phyloP scores from a whole-genome alignment of 148 eudicot genomes.

The Chenopodium formosanum region DNA sequence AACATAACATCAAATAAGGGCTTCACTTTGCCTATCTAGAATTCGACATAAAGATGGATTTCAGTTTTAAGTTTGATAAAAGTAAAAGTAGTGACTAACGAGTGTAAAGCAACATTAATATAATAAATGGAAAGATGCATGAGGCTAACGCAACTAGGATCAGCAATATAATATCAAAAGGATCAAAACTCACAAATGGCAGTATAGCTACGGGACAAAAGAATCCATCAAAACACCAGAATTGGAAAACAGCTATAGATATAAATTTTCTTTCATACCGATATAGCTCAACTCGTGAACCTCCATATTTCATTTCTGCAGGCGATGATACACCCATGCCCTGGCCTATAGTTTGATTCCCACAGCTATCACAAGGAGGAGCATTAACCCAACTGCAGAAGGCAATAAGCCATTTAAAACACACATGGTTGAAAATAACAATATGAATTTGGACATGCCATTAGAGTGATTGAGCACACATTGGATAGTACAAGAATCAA shows the following conservation, averaged over 20 bases:
- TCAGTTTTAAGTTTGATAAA: neutral
- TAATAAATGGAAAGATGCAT: neutral
- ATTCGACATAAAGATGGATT: neutral
- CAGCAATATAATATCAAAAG: neutral
- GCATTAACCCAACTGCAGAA: conserved; percentile 78
- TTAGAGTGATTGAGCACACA: neutral
- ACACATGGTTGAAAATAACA: neutral
- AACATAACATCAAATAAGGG: neutral
- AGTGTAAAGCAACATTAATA: neutral
- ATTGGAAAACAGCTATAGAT: neutral
- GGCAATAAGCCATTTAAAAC: conserved; percentile 6
- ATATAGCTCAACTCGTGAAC: conserved; percentile 84
- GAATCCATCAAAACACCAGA: neutral
- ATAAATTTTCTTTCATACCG: conserved; percentile 43
- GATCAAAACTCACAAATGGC: neutral
- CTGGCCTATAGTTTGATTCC: conserved; percentile 54
- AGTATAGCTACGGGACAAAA: neutral
- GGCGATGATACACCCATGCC: conserved; percentile 72
- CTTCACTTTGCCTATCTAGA: neutral
- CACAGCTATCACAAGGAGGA: conserved; percentile 85
- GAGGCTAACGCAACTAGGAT: neutral
- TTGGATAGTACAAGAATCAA: neutral
- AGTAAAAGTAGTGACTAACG: neutral
- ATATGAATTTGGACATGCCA: neutral
- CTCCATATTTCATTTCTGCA: conserved; percentile 64